phyloP scores from a whole-genome alignment of 1,284 basidiomycete species.

The Malassezia slooffiae region DNA sequence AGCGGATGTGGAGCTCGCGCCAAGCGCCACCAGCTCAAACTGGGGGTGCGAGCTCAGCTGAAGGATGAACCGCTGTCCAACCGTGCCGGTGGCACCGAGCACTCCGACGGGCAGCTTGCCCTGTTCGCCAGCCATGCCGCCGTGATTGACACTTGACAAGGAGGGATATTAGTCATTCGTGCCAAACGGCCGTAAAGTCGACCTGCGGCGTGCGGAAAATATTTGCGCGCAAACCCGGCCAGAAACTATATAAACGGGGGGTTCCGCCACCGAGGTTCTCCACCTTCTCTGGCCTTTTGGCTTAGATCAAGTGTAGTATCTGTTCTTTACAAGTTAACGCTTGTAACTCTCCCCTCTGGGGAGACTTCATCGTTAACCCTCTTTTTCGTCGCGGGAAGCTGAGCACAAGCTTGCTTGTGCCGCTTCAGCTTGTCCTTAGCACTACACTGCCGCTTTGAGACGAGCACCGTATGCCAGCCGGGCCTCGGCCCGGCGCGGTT shows the following conservation, averaged over 20 bases:
- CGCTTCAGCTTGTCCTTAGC: slow-evolving; percentile 22
- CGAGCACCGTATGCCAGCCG: slow-evolving; percentile 20
- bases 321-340: slow-evolving; percentile 30
- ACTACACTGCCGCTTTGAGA: slow-evolving; percentile 21
- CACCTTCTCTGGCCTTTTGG: slow-evolving; percentile 29
- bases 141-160: background rate
- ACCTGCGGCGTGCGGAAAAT: background rate
- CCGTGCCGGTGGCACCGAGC: slow-evolving; percentile 76
- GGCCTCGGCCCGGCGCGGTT: slow-evolving; percentile 2
- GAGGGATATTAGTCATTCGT: slow-evolving; percentile 9
- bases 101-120: slow-evolving; percentile 72
- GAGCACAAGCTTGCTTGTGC: slow-evolving; percentile 18
- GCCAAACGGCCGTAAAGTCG: slow-evolving; percentile 7
- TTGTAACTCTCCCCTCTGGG: slow-evolving; percentile 21
- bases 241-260: slow-evolving; percentile 11
- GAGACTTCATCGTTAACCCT: slow-evolving; percentile 19
- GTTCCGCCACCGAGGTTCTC: slow-evolving; percentile 3
- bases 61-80: slow-evolving; percentile 60
- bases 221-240: background rate
- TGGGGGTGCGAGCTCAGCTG: slow-evolving; percentile 80
- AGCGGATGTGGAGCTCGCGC: slow-evolving; percentile 78
- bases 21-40: slow-evolving; percentile 75
- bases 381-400: slow-evolving; percentile 18
- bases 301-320: slow-evolving; percentile 38
- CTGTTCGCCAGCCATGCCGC: background rate